Base-by-base conservation (phyloP, 768 basidiomycete species). In the Crassisporium funariophilum region DNA sequence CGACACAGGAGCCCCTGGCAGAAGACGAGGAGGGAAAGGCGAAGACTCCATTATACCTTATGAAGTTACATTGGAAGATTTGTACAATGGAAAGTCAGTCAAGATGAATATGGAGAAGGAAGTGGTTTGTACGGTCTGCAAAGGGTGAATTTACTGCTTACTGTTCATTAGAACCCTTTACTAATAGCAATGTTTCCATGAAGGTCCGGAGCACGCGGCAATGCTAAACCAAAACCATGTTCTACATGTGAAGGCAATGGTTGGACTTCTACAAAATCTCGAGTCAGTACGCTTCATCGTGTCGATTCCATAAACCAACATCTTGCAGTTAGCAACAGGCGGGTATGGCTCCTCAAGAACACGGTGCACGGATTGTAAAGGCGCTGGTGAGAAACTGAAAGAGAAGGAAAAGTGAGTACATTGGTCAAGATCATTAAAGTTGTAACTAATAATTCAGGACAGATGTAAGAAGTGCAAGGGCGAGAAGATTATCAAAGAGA, bases 401-500 rank as follows among this genome's bases (percentile, higher is more conserved):
- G 91, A 92, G 56, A 93, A 93, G 59, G 92, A 95, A 57, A 73
- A 84, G 91, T 91, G 53, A 15, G 77, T 59, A n/a, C 35, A 12
- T 38, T 47, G 5, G 13, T 46, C 36, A 19, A 13, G 11, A 17
- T 27, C 22, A 57, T 31, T 31, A 3, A 19, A 54, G 31, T 41
- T 24, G 22, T 15, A 40, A 37, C 44, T 16, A 15, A 15, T 59
- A 33, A 15, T 9, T 36, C 13, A 3, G 5, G 13, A 6, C 21
- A 95, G 94, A 55, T 98, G 95, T 70, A 98, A 95, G 69, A 95
- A 91, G 62, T 98, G 95, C 69, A 93, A 94, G 59, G 95, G 94
- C 4, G 78, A 80, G 42, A 87, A 85, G 64, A 86, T 83, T 0
- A 78, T 88, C 35, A 84, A 87, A 52, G 92, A 95, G 62, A 97